Evolutionary conservation across 208 protist species (phyloP).

Genomic region (Crithidia brevicula): DNA sequence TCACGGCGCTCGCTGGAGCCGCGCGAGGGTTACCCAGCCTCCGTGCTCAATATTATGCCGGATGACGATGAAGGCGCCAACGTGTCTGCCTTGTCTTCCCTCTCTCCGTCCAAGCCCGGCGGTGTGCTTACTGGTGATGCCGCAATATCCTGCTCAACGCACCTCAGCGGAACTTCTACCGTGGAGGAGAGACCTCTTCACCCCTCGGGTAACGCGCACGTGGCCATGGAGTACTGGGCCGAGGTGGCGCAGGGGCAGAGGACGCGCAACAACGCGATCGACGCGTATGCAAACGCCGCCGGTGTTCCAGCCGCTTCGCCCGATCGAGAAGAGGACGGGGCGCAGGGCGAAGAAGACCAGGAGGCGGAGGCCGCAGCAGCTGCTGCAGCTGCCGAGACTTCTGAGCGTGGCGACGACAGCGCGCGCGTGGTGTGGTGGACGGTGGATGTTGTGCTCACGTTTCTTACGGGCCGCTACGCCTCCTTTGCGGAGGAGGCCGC

Average conservation of each 20-base stretch:
- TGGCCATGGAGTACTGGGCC: neutral
- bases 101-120: neutral
- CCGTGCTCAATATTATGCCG: neutral
- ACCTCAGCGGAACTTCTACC: neutral
- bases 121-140: neutral
- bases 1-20: neutral
- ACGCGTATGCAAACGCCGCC: neutral
- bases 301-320: no score
- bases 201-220: neutral
- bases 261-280: neutral
- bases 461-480: neutral
- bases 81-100: neutral
- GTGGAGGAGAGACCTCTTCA: neutral
- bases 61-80: neutral
- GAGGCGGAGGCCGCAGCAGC: neutral
- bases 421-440: slow-evolving; percentile 27
- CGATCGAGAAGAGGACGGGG: neutral
- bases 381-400: no score
- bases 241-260: neutral
- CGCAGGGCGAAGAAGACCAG: neutral
- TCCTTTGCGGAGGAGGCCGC: slow-evolving; percentile 9
- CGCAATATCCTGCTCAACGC: neutral
- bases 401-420: neutral
- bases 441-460: slow-evolving; percentile 23
- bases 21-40: neutral